These are phyloP conservation scores for Aurifilum marmelostoma DNA, from an alignment of 2,329 filamentous ascomycete species.

Conservation along the genomic window DNA sequence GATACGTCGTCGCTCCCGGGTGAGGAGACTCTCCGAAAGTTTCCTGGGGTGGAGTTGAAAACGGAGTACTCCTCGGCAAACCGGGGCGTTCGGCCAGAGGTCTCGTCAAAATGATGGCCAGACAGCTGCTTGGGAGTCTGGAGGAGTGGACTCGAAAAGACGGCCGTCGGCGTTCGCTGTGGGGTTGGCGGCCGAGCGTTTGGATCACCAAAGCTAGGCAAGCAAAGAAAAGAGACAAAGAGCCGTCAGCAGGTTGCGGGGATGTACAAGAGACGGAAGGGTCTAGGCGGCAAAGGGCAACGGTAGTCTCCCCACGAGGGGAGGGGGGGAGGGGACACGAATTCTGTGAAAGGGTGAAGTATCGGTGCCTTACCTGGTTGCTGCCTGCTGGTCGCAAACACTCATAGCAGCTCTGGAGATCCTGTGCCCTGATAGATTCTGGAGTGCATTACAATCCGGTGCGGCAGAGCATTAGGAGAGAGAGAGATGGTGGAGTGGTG, in stretches of 20 bases:
- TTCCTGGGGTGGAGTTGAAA: constrained; percentile 66
- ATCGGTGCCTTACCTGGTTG: constrained; percentile 47
- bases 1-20: constrained; percentile 44
- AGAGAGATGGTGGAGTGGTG: constrained; percentile 4
- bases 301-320: constrained; percentile 10
- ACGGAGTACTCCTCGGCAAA: constrained; percentile 69
- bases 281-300: constrained; percentile 25
- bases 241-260: constrained; percentile 41
- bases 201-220: constrained; percentile 63
- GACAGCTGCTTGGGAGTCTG: constrained; percentile 58
- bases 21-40: constrained; percentile 49
- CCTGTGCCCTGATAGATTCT: constrained; percentile 11
- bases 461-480: constrained; percentile 7
- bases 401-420: constrained; percentile 59
- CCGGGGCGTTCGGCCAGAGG: constrained; percentile 60
- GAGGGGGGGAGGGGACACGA: background rate
- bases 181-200: constrained; percentile 64
- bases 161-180: constrained; percentile 58
- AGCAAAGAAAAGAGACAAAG: constrained; percentile 19
- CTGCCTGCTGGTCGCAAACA: constrained; percentile 55
- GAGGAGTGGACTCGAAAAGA: constrained; percentile 59
- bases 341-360: constrained; percentile 17
- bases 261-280: constrained; percentile 26
- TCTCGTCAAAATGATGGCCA: constrained; percentile 46
- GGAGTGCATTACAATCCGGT: constrained; percentile 25